phyloP scores from a whole-genome alignment of 768 basidiomycete species.

The Pluteus cervinus region DNA sequence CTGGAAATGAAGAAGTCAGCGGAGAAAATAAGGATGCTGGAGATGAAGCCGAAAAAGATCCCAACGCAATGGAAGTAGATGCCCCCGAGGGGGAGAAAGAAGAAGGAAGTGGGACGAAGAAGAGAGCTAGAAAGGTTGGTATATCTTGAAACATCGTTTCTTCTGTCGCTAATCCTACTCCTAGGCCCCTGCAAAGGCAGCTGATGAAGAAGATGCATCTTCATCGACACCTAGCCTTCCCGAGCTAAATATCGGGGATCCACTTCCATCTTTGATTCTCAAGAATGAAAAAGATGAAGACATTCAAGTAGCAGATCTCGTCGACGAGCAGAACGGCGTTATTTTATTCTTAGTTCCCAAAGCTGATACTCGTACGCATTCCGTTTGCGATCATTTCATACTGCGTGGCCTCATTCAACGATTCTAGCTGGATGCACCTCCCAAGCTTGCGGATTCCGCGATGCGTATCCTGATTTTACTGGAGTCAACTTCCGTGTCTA shows the following conservation, averaged over 20 bases:
- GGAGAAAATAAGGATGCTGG: too few species aligned
- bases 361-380: conserved; percentile 71
- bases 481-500: conserved; percentile 68
- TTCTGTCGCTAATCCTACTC: too few species aligned
- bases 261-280: conserved; percentile 65
- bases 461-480: conserved; percentile 73
- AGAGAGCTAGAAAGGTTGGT: too few species aligned
- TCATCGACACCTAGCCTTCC: conserved; percentile 19
- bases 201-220: too few species aligned
- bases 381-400: not conserved
- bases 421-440: conserved; percentile 78
- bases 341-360: conserved; percentile 82
- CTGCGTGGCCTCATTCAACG: not conserved
- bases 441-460: conserved; percentile 91
- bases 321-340: conserved; percentile 66
- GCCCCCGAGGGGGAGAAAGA: too few species aligned
- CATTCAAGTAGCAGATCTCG: conserved; percentile 57
- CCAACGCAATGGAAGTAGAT: too few species aligned
- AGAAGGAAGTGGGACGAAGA: too few species aligned
- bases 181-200: too few species aligned
- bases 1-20: too few species aligned
- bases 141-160: too few species aligned
- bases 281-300: conserved; percentile 86
- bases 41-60: too few species aligned
- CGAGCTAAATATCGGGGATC: conserved; percentile 65